phyloP scores from a whole-genome alignment of 306 rosid species.

The Nissolia schottii region DNA sequence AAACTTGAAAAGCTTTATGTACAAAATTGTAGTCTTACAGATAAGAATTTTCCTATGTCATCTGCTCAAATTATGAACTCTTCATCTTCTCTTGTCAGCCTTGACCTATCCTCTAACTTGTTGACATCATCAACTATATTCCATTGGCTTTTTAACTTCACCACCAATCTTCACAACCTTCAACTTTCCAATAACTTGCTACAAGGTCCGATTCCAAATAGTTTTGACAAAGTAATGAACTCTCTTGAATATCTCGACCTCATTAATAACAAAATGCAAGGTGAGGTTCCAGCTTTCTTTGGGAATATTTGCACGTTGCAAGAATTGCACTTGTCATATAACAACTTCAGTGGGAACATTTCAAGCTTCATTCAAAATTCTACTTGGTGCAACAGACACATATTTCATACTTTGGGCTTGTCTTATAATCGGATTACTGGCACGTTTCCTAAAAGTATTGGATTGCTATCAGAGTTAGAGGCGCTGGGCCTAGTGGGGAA shows the following conservation, averaged over 20 bases:
- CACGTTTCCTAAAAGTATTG: background rate
- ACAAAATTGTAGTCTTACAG: background rate
- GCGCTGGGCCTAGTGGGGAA: accelerated
- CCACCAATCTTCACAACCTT: background rate
- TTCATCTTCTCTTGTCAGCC: background rate
- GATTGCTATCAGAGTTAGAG: background rate
- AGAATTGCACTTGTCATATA: accelerated
- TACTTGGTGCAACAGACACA: background rate
- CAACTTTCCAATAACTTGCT: background rate
- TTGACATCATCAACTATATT: background rate
- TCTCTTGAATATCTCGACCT: background rate
- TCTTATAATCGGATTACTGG: background rate
- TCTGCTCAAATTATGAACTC: background rate
- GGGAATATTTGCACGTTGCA: constrained; percentile 5
- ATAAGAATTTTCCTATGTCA: background rate
- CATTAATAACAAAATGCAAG: background rate
- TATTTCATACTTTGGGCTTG: background rate
- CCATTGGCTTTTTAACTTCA: background rate
- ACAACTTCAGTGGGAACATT: constrained; percentile 2
- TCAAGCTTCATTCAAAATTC: background rate
- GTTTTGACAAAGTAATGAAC: background rate
- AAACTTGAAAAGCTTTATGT: background rate
- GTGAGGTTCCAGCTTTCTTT: background rate
- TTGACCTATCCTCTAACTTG: background rate
- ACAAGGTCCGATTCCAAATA: background rate